These are phyloP conservation scores for Fusarium penzigii DNA, from an alignment of 2,329 filamentous ascomycete genomes.

Conservation along the genomic window DNA sequence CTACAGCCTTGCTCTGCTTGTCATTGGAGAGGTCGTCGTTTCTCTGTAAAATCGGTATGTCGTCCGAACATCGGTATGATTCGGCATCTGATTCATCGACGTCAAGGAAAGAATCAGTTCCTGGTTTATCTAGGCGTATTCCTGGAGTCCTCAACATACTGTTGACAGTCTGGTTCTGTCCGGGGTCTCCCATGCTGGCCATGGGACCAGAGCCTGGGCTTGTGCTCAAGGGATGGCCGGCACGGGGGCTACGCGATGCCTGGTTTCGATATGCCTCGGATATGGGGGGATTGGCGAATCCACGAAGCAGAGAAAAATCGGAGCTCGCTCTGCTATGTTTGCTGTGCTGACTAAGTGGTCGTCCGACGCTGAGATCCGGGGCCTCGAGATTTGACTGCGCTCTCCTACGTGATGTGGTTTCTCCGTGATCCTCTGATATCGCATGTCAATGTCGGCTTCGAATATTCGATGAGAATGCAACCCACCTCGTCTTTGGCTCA, in stretches of 20 bases:
- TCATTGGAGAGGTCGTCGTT: slow-evolving; percentile 62
- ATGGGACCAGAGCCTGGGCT: slow-evolving; percentile 10
- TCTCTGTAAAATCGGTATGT: slow-evolving; percentile 66
- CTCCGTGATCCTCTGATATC: slow-evolving; percentile 41
- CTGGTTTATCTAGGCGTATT: slow-evolving; percentile 51
- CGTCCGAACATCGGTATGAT: slow-evolving; percentile 65
- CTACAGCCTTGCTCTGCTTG: slow-evolving; percentile 50
- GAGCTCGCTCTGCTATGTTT: slow-evolving; percentile 72
- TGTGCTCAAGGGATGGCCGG: slow-evolving; percentile 25
- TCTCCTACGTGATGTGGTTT: slow-evolving; percentile 51
- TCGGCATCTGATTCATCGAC: slow-evolving; percentile 71
- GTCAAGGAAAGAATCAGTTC: slow-evolving; percentile 61
- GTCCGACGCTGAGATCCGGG: slow-evolving; percentile 49
- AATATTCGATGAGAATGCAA: too few species aligned
- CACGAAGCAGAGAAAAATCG: slow-evolving; percentile 63
- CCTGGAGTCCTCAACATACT: slow-evolving; percentile 54
- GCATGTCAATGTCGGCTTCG: neutral
- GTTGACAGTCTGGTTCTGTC: slow-evolving; percentile 43
- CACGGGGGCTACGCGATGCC: slow-evolving; percentile 35
- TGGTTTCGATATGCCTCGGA: slow-evolving; percentile 36
- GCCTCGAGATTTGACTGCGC: slow-evolving; percentile 65
- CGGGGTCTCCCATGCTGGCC: slow-evolving; percentile 20
- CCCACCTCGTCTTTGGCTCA: slow-evolving; percentile 67
- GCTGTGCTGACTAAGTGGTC: slow-evolving; percentile 61
- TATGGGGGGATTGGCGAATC: slow-evolving; percentile 50